Evolutionary conservation across 2,329 filamentous ascomycete species (phyloP).

Genomic region (Chrysosporium keratinophilum): DNA sequence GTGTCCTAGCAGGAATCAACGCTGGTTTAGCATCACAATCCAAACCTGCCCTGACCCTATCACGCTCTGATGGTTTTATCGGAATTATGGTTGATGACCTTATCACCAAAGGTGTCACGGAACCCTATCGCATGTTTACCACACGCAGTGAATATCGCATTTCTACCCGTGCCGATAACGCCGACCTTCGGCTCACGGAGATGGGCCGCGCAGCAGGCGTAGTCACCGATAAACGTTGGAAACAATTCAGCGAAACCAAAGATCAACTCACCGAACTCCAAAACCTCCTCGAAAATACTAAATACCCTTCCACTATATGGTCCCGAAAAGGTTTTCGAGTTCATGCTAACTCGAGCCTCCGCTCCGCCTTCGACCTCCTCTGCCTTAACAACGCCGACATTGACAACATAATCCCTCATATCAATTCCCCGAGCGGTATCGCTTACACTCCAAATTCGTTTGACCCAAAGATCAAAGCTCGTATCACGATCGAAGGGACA

Average conservation of each 20-base stretch:
- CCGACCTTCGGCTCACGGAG: constrained; percentile 72
- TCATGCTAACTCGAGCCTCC: constrained; percentile 53
- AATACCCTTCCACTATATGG: constrained; percentile 56
- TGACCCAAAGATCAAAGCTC: constrained; percentile 48
- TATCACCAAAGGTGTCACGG: constrained; percentile 89
- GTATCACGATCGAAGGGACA: constrained; percentile 68
- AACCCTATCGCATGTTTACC: constrained; percentile 98
- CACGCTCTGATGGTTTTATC: constrained; percentile 84
- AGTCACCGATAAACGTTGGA: constrained; percentile 70
- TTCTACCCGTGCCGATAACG: constrained; percentile 84
- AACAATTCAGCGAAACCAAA: constrained; percentile 53
- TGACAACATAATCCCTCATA: constrained; percentile 45
- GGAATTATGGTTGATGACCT: constrained; percentile 98
- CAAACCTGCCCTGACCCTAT: constrained; percentile 56
- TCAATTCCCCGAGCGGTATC: constrained; percentile 31
- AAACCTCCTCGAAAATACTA: constrained; percentile 47
- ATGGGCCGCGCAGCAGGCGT: constrained; percentile 68
- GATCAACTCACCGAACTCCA: constrained; percentile 58
- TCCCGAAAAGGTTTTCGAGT: constrained; percentile 57
- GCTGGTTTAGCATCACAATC: constrained; percentile 69
- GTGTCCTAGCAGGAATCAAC: constrained; percentile 85
- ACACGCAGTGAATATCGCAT: constrained; percentile 91
- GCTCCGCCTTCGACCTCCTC: constrained; percentile 70
- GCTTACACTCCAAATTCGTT: constrained; percentile 42
- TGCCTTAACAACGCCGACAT: constrained; percentile 53